Conservation (phyloP, 2,329 filamentous ascomycete species). For the Coleophoma eucalyptorum region DNA sequence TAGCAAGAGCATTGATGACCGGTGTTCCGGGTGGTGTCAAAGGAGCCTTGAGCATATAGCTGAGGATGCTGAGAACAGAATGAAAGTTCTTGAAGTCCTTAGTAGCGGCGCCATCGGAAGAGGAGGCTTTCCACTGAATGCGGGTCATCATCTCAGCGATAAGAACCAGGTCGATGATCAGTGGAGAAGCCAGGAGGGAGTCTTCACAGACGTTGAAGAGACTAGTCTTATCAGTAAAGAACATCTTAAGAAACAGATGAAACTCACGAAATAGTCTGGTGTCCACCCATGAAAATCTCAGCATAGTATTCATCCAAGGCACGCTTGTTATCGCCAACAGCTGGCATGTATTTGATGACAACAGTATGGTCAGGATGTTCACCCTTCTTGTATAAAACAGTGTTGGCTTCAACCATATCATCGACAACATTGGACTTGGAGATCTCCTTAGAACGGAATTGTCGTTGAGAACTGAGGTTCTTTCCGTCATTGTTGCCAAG, state of each 20-base stretch:
- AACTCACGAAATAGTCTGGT: conserved; percentile 86
- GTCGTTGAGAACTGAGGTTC: conserved; percentile 95
- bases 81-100: conserved; percentile 90
- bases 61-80: conserved; percentile 92
- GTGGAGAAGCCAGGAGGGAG: conserved; percentile 87
- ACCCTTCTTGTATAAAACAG: conserved; percentile 80
- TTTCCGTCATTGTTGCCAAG: conserved; percentile 99
- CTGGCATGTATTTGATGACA: conserved; percentile 99
- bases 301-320: conserved; percentile 98
- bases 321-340: conserved; percentile 98
- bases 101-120: conserved; percentile 44
- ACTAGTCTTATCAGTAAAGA: conserved; percentile 38
- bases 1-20: conserved; percentile 90
- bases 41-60: conserved; percentile 98
- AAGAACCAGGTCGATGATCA: conserved; percentile 95
- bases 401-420: conserved; percentile 98
- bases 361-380: conserved; percentile 98
- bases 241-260: conserved; percentile 17
- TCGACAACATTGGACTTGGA: conserved; percentile 99
- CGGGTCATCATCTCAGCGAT: conserved; percentile 98
- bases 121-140: conserved; percentile 78
- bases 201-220: conserved; percentile 99
- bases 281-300: conserved; percentile 97
- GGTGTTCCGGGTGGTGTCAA: conserved; percentile 92
- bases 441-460: conserved; percentile 99